Conservation (phyloP, 192 early-diverging fungal species). For the Coemansia sp. region DNA sequence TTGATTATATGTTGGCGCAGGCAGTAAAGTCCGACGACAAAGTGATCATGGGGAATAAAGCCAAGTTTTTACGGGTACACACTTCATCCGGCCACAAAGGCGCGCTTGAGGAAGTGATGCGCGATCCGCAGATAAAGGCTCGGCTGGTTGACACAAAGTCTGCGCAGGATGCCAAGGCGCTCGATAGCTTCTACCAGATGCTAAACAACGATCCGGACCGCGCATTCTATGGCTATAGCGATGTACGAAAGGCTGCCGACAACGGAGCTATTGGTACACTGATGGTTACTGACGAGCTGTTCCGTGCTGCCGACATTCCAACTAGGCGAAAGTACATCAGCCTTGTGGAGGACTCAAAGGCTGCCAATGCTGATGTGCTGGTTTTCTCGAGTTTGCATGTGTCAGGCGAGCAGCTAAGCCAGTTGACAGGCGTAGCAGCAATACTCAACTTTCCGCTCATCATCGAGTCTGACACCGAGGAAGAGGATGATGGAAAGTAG, state of each 20-base stretch:
- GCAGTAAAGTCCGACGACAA: constrained; percentile 86
- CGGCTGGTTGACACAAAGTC: constrained; percentile 91
- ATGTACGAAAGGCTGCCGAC: constrained; percentile 83
- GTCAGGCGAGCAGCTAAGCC: constrained; percentile 92
- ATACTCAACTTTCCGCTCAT: constrained; percentile 91
- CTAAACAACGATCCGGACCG: constrained; percentile 84
- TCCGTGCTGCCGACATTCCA: constrained; percentile 83
- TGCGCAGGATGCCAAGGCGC: constrained; percentile 74
- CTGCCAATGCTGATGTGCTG: constrained; percentile 72
- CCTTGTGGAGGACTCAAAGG: constrained; percentile 81
- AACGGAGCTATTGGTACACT: constrained; percentile 84
- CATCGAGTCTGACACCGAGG: constrained; percentile 69
- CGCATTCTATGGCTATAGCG: constrained; percentile 90
- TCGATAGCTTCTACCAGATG: constrained; percentile 89
- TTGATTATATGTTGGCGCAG: constrained; percentile 80
- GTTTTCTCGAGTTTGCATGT: constrained; percentile 94
- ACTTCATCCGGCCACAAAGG: constrained; percentile 97
- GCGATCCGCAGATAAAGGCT: constrained; percentile 75
- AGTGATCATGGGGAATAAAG: constrained; percentile 74
- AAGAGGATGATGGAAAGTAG: constrained; percentile 1
- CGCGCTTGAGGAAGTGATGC: constrained; percentile 90
- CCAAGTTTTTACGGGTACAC: constrained; percentile 88
- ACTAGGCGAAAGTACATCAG: constrained; percentile 84
- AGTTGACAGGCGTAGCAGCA: constrained; percentile 93
- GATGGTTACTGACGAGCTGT: constrained; percentile 90